Evolutionary conservation across 768 basidiomycete genomes (phyloP).

Genomic region (Calocera cornea): DNA sequence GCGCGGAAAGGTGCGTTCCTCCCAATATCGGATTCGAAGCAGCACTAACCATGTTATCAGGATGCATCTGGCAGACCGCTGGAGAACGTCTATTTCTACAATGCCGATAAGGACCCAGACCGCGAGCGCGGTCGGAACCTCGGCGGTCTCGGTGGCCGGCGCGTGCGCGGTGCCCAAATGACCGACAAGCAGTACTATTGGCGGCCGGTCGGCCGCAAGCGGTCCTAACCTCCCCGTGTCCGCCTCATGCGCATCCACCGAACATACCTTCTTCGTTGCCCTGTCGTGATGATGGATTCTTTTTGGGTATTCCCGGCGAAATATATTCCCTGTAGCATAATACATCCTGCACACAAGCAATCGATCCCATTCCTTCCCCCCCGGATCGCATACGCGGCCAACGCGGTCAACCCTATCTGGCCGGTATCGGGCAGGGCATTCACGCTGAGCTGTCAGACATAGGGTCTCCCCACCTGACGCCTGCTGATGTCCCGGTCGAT

Average conservation of each 20-base stretch:
- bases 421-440: too few relatives aligned
- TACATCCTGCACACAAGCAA: not conserved
- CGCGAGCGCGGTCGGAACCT: not conserved
- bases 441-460: too few relatives aligned
- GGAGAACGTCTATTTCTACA: conserved; percentile 1
- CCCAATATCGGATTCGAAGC: not conserved
- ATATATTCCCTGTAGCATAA: conserved; percentile 6
- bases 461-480: too few relatives aligned
- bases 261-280: not conserved
- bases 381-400: too few relatives aligned
- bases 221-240: not conserved
- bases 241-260: not conserved
- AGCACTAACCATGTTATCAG: not conserved
- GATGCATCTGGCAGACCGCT: conserved; percentile 1
- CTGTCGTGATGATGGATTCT: not conserved
- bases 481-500: too few relatives aligned
- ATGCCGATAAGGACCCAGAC: not conserved
- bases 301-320: not conserved
- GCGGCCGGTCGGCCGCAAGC: not conserved
- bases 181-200: conserved; percentile 1
- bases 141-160: not conserved
- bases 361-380: not conserved
- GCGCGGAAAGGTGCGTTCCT: not conserved
- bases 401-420: too few relatives aligned
- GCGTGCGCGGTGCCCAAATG: not conserved